These are phyloP conservation scores for Alternaria ventricosa DNA, from an alignment of 2,329 filamentous ascomycete species.

Conservation along the genomic window DNA sequence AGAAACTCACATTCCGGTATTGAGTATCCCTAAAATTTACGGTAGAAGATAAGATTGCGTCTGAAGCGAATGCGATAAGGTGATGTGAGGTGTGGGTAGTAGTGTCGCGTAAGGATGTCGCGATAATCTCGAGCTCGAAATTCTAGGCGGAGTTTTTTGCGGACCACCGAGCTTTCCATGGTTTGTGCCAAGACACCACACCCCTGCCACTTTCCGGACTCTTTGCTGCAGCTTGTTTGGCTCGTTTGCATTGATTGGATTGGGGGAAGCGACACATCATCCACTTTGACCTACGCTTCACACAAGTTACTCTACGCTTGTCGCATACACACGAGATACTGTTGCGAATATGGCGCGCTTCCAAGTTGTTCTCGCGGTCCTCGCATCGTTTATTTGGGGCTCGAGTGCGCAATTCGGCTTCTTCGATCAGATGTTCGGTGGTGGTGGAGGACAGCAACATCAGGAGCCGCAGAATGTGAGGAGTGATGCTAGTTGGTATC, in stretches of 20 bases:
- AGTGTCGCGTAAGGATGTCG: conserved; percentile 7
- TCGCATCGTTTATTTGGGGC: conserved; percentile 64
- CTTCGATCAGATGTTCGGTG: conserved; percentile 96
- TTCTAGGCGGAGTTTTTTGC: conserved; percentile 29
- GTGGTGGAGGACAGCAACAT: conserved; percentile 66
- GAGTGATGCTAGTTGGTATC: conserved; percentile 84
- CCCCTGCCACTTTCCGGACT: neutral
- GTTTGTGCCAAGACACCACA: conserved; percentile 5
- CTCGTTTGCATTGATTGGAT: conserved; percentile 15
- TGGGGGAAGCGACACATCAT: conserved; percentile 12
- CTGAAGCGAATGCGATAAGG: neutral
- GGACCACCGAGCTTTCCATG: conserved; percentile 25
- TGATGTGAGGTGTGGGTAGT: neutral
- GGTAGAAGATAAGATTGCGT: neutral
- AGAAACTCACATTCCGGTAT: conserved; percentile 7
- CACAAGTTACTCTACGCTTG: neutral
- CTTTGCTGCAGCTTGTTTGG: neutral
- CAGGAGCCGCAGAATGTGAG: conserved; percentile 74
- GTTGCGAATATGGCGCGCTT: conserved; percentile 37
- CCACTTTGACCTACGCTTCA: conserved; percentile 21
- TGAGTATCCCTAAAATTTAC: neutral
- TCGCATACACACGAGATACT: neutral
- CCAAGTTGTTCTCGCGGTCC: conserved; percentile 39
- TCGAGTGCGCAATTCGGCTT: conserved; percentile 88
- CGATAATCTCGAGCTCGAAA: conserved; percentile 4